Evolutionary conservation across 1,284 basidiomycete species (phyloP).

Genomic region (Puccinia horiana): DNA sequence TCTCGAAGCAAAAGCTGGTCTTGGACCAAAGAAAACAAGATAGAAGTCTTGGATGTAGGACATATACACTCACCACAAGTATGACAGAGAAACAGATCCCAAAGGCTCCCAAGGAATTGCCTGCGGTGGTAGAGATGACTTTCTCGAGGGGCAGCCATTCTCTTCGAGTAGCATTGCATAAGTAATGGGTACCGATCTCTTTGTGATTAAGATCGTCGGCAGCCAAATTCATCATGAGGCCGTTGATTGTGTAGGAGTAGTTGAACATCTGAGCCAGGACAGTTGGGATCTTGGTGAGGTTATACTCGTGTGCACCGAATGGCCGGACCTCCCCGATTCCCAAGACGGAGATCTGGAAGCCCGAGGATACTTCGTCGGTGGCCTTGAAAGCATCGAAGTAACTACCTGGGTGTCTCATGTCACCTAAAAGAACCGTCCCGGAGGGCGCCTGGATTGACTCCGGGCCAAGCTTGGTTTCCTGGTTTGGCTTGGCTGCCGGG

Average conservation of each 20-base stretch:
- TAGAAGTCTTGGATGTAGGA: neutral
- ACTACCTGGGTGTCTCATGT: neutral
- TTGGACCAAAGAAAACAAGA: neutral
- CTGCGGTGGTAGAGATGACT: slow-evolving; percentile 2
- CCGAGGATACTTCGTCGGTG: neutral
- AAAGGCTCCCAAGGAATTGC: slow-evolving; percentile 6
- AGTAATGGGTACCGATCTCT: slow-evolving; percentile 12
- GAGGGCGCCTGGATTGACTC: neutral
- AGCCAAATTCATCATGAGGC: slow-evolving; percentile 28
- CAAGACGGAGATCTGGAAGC: slow-evolving; percentile 20
- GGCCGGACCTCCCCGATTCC: slow-evolving; percentile 27
- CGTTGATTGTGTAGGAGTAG: neutral
- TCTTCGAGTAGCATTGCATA: neutral
- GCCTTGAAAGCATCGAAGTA: neutral
- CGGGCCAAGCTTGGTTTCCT: neutral
- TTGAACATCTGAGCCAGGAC: neutral
- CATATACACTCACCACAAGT: neutral
- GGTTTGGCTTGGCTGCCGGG: neutral
- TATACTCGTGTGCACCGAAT: slow-evolving; percentile 3
- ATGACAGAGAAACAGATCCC: neutral
- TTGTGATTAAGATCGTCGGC: neutral
- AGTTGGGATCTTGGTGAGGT: neutral
- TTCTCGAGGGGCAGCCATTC: slow-evolving; percentile 24
- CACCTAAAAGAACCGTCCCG: neutral
- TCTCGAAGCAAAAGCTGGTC: no score